Conservation (phyloP, 176 grass and related monocot genomes). For the Luzula sylvatica region DNA sequence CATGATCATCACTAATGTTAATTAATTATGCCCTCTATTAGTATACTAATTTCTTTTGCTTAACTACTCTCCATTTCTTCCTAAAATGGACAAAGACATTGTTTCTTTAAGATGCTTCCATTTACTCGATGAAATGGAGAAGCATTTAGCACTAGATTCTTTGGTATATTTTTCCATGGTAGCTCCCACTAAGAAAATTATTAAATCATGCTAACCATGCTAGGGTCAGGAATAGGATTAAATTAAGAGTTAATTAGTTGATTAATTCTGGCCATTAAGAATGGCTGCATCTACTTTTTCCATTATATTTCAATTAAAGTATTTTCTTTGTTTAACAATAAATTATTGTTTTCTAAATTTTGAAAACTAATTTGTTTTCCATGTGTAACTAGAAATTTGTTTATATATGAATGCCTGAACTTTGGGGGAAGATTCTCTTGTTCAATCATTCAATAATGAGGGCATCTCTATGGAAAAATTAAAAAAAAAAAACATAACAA, state of each 20-base stretch:
- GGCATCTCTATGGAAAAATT: background rate
- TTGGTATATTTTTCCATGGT: no score
- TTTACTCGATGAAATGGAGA: no score
- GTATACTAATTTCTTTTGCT: background rate
- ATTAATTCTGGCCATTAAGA: background rate
- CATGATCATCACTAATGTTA: constrained; percentile 13
- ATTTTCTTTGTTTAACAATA: constrained; percentile 27
- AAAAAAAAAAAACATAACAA: no score
- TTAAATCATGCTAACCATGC: no score
- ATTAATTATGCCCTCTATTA: constrained; percentile 20
- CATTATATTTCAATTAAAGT: background rate
- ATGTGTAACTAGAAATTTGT: constrained; percentile 23
- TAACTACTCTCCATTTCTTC: background rate
- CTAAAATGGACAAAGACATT: background rate
- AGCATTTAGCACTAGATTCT: no score
- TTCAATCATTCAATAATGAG: constrained; percentile 69
- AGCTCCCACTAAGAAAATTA: no score
- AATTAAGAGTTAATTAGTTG: background rate
- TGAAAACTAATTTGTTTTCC: constrained; percentile 32
- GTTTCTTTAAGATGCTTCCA: no score
- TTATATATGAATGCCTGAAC: constrained; percentile 37
- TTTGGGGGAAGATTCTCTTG: constrained; percentile 41
- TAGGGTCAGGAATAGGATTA: background rate
- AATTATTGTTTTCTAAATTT: constrained; percentile 30
- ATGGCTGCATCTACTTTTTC: constrained; percentile 1